Evolutionary conservation across 2,329 filamentous ascomycete genomes (phyloP), one percentile per base, ranked within the genome.

Genomic region (Claviceps quebecensis): DNA sequence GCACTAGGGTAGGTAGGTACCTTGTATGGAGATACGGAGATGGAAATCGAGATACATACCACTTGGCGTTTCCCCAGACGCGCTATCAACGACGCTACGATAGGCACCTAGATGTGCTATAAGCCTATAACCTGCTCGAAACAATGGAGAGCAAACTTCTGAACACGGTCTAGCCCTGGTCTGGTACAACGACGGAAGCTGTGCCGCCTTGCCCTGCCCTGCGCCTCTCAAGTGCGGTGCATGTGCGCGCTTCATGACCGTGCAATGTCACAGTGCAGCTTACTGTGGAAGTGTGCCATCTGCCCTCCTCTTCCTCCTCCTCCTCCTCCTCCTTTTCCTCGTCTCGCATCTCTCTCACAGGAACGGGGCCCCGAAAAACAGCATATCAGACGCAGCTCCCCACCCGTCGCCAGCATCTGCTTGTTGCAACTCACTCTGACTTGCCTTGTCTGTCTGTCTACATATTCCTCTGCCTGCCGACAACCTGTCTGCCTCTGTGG

Each of bases 331-430:
- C 13, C 17, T 40, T 22, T 13, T 14, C 11, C 41, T 14, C 19
- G 3, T n/a, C 14, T 44, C 41, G 14, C 43, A 17, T 19, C 45
- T 48, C 45, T 48, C 45, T 29, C 45, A 47, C 29, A 34, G 29
- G 14, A 36, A 48, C 40, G 44, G 29, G 29, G 29, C 22, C 29
- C 48, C 45, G 39, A 41, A 50, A 48, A 53, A 53, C 48, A 51
- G 52, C 52, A 53, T 51, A 53, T 53, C 52, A 53, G 47, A 53
- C 29, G 41, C 48, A 39, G 40, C 45, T 53, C 36, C 45, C 52
- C 52, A 43, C 48, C 45, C 9, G 9, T 29, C 44, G 23, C 46
- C 34, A 9, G 44, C 51, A 52, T 13, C 51, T 41, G 34, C 23
- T 36, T 29, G 23, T 47, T 43, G 47, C 51, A 49, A 37, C 47